Conservation (phyloP, 495 filamentous ascomycete genomes). For the Hyphodiscus hymeniophilus region DNA sequence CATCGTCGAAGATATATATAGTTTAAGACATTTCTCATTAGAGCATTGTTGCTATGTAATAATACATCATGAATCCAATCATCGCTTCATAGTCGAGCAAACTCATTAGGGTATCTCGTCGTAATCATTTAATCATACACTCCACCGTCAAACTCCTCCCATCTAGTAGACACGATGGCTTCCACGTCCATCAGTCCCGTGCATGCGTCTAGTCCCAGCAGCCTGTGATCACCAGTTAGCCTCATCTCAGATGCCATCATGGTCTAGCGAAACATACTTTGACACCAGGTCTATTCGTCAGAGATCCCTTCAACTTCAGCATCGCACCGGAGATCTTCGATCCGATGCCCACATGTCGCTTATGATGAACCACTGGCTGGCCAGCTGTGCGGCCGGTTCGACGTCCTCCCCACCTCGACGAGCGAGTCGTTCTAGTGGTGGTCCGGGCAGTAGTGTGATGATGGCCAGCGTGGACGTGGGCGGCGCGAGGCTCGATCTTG, state of each 20-base stretch:
- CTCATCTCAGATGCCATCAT: slow-evolving; percentile 47
- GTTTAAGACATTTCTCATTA: not conserved
- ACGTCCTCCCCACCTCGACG: slow-evolving; percentile 15
- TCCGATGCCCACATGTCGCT: slow-evolving; percentile 48
- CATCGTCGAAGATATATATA: not conserved
- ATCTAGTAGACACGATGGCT: slow-evolving; percentile 23
- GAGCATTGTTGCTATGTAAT: not conserved
- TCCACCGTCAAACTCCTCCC: not conserved
- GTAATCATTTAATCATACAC: slow-evolving; percentile 6
- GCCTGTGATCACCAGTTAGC: slow-evolving; percentile 56
- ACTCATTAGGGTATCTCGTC: slow-evolving; percentile 8
- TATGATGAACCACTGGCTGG: slow-evolving; percentile 39
- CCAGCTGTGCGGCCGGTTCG: not conserved
- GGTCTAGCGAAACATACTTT: slow-evolving; percentile 60
- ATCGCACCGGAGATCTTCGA: slow-evolving; percentile 66
- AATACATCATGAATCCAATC: slow-evolving; percentile 1
- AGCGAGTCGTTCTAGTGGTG: slow-evolving; percentile 4
- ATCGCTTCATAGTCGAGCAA: not conserved
- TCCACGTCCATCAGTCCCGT: slow-evolving; percentile 60
- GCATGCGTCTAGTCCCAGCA: slow-evolving; percentile 63
- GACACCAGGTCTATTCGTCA: slow-evolving; percentile 52
- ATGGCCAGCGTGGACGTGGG: not conserved
- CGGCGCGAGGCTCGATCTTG: slow-evolving; percentile 26
- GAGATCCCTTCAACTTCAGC: slow-evolving; percentile 53
- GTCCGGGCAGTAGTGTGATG: not conserved